A percentile compares a stretch with the other conserved stretches of the same genome.
phyloP scores from a whole-genome alignment of 176 grass and related monocot species.

The Saccharum officinarum region DNA sequence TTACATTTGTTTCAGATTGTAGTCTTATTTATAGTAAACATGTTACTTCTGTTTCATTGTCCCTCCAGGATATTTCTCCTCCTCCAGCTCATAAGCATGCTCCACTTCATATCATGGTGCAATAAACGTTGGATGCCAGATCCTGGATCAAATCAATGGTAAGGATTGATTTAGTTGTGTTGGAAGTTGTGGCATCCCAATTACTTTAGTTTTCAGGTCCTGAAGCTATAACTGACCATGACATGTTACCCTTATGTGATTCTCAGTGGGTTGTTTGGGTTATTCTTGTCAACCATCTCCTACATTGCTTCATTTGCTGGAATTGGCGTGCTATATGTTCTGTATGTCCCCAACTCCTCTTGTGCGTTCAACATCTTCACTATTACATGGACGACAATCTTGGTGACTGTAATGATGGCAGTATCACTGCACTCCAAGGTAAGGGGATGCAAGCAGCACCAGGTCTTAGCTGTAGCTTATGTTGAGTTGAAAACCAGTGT shows the following conservation, averaged over 20 bases:
- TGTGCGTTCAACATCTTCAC: slow-evolving; percentile 85
- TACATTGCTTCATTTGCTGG: slow-evolving; percentile 74
- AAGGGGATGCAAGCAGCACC: background rate
- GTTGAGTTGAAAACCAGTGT: background rate
- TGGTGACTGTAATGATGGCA: slow-evolving; percentile 75
- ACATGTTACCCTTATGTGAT: background rate
- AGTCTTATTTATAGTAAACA: slow-evolving; percentile 13
- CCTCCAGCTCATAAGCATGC: slow-evolving; percentile 87
- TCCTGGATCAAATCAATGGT: slow-evolving; percentile 65
- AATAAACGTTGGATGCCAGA: slow-evolving; percentile 77
- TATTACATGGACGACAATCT: slow-evolving; percentile 78
- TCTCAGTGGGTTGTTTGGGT: slow-evolving; percentile 72
- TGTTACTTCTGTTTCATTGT: slow-evolving; percentile 25
- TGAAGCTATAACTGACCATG: background rate
- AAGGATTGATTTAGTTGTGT: background rate
- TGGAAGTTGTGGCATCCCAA: background rate
- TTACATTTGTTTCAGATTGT: background rate
- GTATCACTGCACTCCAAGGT: slow-evolving; percentile 94
- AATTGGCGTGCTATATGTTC: slow-evolving; percentile 60
- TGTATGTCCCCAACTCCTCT: slow-evolving; percentile 55
- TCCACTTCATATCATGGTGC: slow-evolving; percentile 88
- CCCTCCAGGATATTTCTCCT: slow-evolving; percentile 84
- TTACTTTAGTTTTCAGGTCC: background rate
- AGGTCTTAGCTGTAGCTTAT: background rate
- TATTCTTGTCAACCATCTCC: slow-evolving; percentile 79